These are phyloP conservation scores for Termitomyces sp. DNA, from an alignment of 1,284 basidiomycete genomes.

Conservation along the genomic window DNA sequence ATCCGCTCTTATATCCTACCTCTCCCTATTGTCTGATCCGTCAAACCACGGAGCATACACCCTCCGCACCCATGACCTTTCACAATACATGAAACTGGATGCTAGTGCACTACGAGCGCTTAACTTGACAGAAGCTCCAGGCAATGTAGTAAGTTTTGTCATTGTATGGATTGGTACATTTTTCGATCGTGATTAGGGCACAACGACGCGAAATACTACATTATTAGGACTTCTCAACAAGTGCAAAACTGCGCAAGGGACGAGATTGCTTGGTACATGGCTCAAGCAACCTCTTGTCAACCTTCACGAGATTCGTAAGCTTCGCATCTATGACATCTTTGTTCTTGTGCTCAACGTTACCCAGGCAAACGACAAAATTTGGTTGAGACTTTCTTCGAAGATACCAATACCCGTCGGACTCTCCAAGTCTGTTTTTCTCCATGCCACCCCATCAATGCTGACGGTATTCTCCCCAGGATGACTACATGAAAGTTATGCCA, in stretches of 20 bases:
- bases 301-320: constrained; percentile 84
- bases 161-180: background rate
- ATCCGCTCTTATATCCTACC: constrained; percentile 79
- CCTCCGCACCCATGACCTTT: constrained; percentile 85
- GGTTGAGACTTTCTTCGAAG: constrained; percentile 84
- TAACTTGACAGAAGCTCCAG: constrained; percentile 76
- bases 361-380: constrained; percentile 80
- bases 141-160: constrained; percentile 39
- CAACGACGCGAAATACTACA: constrained; percentile 74
- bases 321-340: constrained; percentile 15
- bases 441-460: background rate
- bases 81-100: constrained; percentile 94
- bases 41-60: constrained; percentile 81
- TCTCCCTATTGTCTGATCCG: constrained; percentile 78
- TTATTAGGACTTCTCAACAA: constrained; percentile 89
- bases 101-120: constrained; percentile 91
- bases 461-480: constrained; percentile 49
- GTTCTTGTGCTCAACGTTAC: constrained; percentile 1
- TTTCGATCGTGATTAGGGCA: constrained; percentile 30
- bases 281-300: constrained; percentile 96
- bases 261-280: constrained; percentile 89
- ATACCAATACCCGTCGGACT: constrained; percentile 65
- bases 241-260: constrained; percentile 96
- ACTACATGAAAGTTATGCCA: constrained; percentile 87
- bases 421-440: constrained; percentile 56